Evolutionary conservation across 768 basidiomycete genomes (phyloP).

Genomic region (Naganishia onofrii): DNA sequence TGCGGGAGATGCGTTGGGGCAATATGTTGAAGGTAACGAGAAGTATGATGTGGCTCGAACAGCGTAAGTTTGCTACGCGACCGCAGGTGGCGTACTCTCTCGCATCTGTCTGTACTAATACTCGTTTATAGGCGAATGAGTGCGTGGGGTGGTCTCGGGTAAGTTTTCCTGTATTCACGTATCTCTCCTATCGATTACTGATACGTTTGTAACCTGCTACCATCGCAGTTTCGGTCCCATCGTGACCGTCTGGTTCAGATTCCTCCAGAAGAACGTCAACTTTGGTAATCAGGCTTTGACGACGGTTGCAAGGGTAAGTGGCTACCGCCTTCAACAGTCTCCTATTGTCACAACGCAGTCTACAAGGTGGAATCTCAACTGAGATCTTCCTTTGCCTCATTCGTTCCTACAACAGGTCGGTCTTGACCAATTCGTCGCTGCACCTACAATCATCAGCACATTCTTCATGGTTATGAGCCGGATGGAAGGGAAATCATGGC

Average conservation of each 20-base stretch:
- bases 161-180: neutral
- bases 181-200: slow-evolving; percentile 54
- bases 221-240: slow-evolving; percentile 73
- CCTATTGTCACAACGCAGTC: too few species aligned
- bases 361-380: too few species aligned
- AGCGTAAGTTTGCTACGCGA: slow-evolving; percentile 37
- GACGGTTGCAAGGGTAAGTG: slow-evolving; percentile 26
- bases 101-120: too few species aligned
- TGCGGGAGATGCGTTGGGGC: slow-evolving; percentile 60
- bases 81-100: too few species aligned
- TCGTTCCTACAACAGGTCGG: too few species aligned
- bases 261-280: slow-evolving; percentile 25
- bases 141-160: slow-evolving; percentile 26
- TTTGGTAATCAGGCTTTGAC: slow-evolving; percentile 21
- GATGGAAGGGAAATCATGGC: slow-evolving; percentile 68
- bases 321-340: neutral
- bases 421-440: slow-evolving; percentile 74
- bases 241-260: slow-evolving; percentile 73
- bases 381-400: too few species aligned
- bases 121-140: slow-evolving; percentile 16
- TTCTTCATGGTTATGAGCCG: slow-evolving; percentile 76
- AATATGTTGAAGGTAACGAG: slow-evolving; percentile 71
- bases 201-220: slow-evolving; percentile 62
- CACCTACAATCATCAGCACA: slow-evolving; percentile 63
- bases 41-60: slow-evolving; percentile 62